Conservation (phyloP, 306 rosid species). For the Macrotyloma uniflorum region DNA sequence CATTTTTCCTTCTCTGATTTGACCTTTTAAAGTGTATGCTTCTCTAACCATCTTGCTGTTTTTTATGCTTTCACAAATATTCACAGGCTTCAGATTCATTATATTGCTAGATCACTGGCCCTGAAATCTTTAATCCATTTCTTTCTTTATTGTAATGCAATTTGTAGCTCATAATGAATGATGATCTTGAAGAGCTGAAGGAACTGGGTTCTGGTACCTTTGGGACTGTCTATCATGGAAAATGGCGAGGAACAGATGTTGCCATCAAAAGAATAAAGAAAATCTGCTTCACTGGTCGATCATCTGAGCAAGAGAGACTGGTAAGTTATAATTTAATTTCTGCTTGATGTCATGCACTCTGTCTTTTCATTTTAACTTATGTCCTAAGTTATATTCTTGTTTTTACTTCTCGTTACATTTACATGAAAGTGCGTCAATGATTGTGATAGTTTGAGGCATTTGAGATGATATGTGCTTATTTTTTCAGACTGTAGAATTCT, state of each 20-base stretch:
- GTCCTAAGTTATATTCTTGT: neutral
- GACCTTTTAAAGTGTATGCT: slow-evolving; percentile 6
- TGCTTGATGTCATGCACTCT: neutral
- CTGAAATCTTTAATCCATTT: slow-evolving; percentile 14
- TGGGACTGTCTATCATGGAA: slow-evolving; percentile 88
- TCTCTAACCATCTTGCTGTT: slow-evolving; percentile 6
- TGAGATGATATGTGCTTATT: slow-evolving; percentile 28
- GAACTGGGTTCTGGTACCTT: slow-evolving; percentile 88
- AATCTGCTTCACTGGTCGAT: slow-evolving; percentile 74
- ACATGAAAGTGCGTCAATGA: neutral
- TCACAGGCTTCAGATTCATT: neutral
- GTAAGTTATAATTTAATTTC: slow-evolving; percentile 42
- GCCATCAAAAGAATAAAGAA: slow-evolving; percentile 82
- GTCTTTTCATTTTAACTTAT: neutral
- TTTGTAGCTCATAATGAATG: slow-evolving; percentile 69
- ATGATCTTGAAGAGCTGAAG: slow-evolving; percentile 82
- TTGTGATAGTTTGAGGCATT: slow-evolving; percentile 17
- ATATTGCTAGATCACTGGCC: slow-evolving; percentile 21
- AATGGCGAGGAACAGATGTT: slow-evolving; percentile 89
- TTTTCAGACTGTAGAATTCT: slow-evolving; percentile 76
- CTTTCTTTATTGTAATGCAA: slow-evolving; percentile 29
- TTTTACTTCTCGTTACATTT: neutral
- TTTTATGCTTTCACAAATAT: neutral
- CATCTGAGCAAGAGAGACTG: slow-evolving; percentile 79
- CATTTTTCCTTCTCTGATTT: neutral